Base-by-base conservation (phyloP, 192 early-diverging fungal genomes). In the Haplosporangium gracile region DNA sequence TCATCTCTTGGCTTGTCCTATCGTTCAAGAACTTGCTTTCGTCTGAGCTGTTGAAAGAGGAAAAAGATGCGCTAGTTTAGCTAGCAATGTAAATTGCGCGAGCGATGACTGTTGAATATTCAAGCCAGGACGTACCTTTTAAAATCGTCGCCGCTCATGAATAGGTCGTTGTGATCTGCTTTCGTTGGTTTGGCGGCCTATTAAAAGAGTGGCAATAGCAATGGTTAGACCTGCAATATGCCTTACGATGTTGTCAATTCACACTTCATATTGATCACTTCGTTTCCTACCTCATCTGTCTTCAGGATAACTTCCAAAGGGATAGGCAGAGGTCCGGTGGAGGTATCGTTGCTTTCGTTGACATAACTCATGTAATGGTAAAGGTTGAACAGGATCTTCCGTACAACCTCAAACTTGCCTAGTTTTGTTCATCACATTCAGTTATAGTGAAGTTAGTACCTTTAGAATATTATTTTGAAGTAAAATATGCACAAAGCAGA, bases 371-470 rank as follows among this genome's bases (percentile, higher is more conserved):
- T 88, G 68, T 91, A 96, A 43, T 90, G 88, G 71, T 95, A 92
- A n/a, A 97, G 89, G 7, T 92, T 83, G 24, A 90, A 89, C 39
- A 96, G 78, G 34, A 93, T 89, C 74, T 90, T 91, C 26, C 93
- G 91, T 38, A 96, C 92, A 9, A 95, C 81, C 70, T 94, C 92
- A 77, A 92, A 92, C 76, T 95, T 92, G 34, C 90, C 92, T 94
- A 72, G 18, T 16, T 60, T 60, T 57, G n/a, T 57, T 38, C 16
- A 29, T 70, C 5, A 70, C 72, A 47, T 36, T 32, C 45, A 47
- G 39, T n/a, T 4, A 22, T 47, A 10, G 60, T 32, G 60, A 1
- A 2, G 29, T 65, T 11, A 65, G 60, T 11, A 65, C 4, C 0
- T 34, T 13, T 26, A 10, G 24, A 60, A 9, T 60, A 26, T 9